Conservation (phyloP, 2,329 filamentous ascomycete genomes). For the Exserohilum rostratum region DNA sequence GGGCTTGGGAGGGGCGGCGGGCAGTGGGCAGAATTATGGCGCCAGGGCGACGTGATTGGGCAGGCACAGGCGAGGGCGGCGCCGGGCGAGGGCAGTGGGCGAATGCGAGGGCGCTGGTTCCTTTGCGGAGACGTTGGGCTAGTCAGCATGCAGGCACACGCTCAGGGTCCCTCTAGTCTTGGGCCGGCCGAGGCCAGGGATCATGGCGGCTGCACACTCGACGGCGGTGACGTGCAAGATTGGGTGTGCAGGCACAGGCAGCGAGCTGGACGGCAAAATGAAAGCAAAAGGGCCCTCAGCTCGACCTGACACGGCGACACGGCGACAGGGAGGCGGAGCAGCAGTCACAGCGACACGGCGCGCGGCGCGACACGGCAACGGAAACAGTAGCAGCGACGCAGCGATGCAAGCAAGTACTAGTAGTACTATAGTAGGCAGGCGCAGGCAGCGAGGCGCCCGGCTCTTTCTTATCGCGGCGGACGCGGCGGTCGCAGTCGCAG, state of each 20-base stretch:
- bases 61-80: neutral
- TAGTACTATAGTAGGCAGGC: too few species aligned
- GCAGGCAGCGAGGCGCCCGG: too few species aligned
- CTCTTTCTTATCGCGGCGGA: neutral
- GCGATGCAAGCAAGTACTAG: too few species aligned
- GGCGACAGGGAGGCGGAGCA: too few species aligned
- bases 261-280: neutral
- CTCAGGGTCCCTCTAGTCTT: constrained; percentile 9
- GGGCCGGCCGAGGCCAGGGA: neutral
- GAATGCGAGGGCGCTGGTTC: neutral
- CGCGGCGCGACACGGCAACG: too few species aligned
- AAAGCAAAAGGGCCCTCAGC: too few species aligned
- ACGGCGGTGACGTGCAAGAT: neutral
- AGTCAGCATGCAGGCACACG: constrained; percentile 6
- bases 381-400: neutral
- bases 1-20: neutral
- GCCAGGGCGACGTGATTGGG: constrained; percentile 4
- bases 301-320: too few species aligned
- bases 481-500: too few species aligned
- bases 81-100: too few species aligned
- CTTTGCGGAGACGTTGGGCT: constrained; percentile 1
- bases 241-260: too few species aligned
- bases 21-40: neutral
- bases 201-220: constrained; percentile 3
- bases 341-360: too few species aligned